Conservation (phyloP, 73 alveolate species). For the Stentor coeruleus region DNA sequence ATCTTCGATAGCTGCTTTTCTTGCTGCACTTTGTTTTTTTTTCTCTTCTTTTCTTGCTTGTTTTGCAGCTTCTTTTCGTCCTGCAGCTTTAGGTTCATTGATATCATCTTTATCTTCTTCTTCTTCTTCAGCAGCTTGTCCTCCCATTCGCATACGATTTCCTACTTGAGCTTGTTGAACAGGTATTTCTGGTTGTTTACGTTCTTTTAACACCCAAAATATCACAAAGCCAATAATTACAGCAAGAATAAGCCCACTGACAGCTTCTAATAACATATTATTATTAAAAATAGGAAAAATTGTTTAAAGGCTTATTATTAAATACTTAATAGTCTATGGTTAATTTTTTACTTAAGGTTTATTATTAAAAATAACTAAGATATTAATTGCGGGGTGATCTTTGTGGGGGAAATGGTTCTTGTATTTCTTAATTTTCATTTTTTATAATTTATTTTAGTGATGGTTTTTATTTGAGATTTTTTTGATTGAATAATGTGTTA, state of each 20-base stretch:
- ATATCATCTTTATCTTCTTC: conserved; percentile 26
- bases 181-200: not conserved
- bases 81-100: not conserved
- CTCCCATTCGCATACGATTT: too few relatives aligned
- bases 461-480: too few relatives aligned
- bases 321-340: too few relatives aligned
- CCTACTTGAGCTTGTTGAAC: not conserved
- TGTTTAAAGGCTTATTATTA: too few relatives aligned
- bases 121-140: conserved; percentile 29
- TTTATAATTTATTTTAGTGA: too few relatives aligned
- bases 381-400: too few relatives aligned
- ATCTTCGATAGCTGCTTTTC: conserved; percentile 24
- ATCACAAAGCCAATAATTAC: not conserved
- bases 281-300: too few relatives aligned
- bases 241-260: not conserved
- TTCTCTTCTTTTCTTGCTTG: conserved; percentile 54
- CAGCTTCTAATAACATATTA: conserved; percentile 5
- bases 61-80: conserved; percentile 57
- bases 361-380: too few relatives aligned
- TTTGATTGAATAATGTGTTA: too few relatives aligned
- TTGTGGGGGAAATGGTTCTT: too few relatives aligned
- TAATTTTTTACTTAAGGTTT: too few relatives aligned
- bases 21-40: conserved; percentile 36
- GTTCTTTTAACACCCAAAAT: not conserved
- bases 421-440: too few relatives aligned